Evolutionary conservation across 805 yeast genomes (phyloP).

Genomic region (Candida nemodendra): DNA sequence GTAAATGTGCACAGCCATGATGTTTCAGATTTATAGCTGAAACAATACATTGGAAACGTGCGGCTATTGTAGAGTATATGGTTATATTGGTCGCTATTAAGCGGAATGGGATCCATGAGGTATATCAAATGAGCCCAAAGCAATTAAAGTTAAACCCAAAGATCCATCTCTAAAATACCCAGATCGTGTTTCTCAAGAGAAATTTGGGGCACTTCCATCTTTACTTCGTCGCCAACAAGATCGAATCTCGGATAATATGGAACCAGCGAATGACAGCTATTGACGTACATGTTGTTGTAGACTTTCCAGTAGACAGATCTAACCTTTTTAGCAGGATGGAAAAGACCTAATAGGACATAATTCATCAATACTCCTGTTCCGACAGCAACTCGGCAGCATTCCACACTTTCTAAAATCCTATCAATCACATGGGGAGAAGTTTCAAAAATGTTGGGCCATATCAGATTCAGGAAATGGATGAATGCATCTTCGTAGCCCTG

Average conservation of each 20-base stretch:
- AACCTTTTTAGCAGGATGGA: constrained; percentile 90
- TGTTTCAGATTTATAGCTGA: constrained; percentile 16
- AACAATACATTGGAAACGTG: constrained; percentile 5
- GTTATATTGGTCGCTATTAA: too few relatives aligned
- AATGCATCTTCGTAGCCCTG: constrained; percentile 77
- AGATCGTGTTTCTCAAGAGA: constrained; percentile 19
- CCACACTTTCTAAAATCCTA: constrained; percentile 78
- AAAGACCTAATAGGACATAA: constrained; percentile 84
- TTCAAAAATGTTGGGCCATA: constrained; percentile 88
- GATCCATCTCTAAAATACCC: constrained; percentile 31
- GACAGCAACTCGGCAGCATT: constrained; percentile 63
- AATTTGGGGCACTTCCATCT: constrained; percentile 12
- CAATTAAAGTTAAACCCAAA: constrained; percentile 25
- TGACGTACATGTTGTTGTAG: constrained; percentile 74
- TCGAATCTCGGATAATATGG: constrained; percentile 76
- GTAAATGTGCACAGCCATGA: constrained; percentile 16
- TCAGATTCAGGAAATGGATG: constrained; percentile 73
- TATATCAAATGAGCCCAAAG: too few relatives aligned
- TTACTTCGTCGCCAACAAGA: constrained; percentile 22
- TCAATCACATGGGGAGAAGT: constrained; percentile 93
- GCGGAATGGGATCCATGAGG: too few relatives aligned
- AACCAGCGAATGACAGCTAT: constrained; percentile 69
- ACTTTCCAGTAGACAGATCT: constrained; percentile 82
- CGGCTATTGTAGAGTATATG: constrained; percentile 5
- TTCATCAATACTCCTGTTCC: constrained; percentile 77